phyloP scores from a whole-genome alignment of 148 eudicot genomes.

The Vaccinium macrocarpon region DNA sequence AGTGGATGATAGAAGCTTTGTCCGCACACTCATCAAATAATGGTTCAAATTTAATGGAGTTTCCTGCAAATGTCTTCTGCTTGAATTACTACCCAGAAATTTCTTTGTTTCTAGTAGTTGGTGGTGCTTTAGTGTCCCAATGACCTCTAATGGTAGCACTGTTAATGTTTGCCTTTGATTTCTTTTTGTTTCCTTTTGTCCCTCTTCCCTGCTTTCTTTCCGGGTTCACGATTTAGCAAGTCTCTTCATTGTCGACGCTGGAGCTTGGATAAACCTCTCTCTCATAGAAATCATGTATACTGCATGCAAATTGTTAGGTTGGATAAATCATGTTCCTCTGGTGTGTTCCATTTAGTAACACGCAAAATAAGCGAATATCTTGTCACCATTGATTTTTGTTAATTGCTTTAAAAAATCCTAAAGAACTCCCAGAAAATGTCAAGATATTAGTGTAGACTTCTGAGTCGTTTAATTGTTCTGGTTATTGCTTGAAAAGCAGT shows the following conservation, averaged over 20 bases:
- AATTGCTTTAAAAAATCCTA: background rate
- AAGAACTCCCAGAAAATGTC: background rate
- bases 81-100: conserved; percentile 51
- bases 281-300: background rate
- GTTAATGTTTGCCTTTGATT: conserved; percentile 30
- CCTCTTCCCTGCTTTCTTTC: background rate
- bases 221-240: background rate
- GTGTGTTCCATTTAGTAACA: background rate
- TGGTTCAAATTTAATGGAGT: conserved; percentile 36
- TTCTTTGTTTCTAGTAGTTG: conserved; percentile 63
- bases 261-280: background rate
- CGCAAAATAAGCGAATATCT: background rate
- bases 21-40: conserved; percentile 45
- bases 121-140: conserved; percentile 23
- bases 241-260: background rate
- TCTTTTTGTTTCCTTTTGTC: conserved; percentile 17
- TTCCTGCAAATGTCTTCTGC: conserved; percentile 51
- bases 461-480: background rate
- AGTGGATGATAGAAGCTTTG: conserved; percentile 13
- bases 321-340: background rate
- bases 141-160: conserved; percentile 30
- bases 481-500: background rate
- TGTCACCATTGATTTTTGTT: conserved; percentile 5
- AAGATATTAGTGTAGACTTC: background rate
- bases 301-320: background rate